Percentiles rank a stretch among this genome's conserved stretches.
These are phyloP conservation scores for Dictyostelium citrinum DNA, from an alignment of 78 protist genomes.

Conservation along the genomic window DNA sequence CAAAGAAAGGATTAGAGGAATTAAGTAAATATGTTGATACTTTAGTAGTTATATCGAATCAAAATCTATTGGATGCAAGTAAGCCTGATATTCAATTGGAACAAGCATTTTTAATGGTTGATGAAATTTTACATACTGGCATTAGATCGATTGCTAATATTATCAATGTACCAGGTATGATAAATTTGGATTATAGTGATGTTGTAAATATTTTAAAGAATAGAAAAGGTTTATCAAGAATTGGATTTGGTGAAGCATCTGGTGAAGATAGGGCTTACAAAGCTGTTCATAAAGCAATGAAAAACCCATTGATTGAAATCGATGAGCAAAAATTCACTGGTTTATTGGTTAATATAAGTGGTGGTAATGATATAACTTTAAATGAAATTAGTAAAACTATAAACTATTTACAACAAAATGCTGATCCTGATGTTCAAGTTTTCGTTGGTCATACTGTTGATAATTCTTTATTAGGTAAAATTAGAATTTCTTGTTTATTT, in stretches of 20 bases:
- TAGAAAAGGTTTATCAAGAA: conserved; percentile 25
- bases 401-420: conserved; percentile 27
- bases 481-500: conserved; percentile 41
- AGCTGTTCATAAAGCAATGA: conserved; percentile 45
- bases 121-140: conserved; percentile 80
- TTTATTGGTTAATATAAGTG: conserved; percentile 29
- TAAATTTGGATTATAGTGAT: conserved; percentile 89
- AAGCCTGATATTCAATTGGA: conserved; percentile 8
- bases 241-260: conserved; percentile 64
- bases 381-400: conserved; percentile 37
- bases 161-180: conserved; percentile 85
- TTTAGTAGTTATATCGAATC: conserved; percentile 82
- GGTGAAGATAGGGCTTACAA: conserved; percentile 50
- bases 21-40: conserved; percentile 79
- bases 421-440: conserved; percentile 33
- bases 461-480: conserved; percentile 1
- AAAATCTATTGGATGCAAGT: conserved; percentile 42
- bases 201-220: background rate
- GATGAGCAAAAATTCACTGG: conserved; percentile 22
- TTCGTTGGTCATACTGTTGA: conserved; percentile 46
- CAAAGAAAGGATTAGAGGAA: conserved; percentile 58
- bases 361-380: conserved; percentile 51
- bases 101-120: conserved; percentile 82
- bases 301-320: conserved; percentile 29
- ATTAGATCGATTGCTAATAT: conserved; percentile 79